Percentiles rank a stretch among this genome's conserved stretches.
These are phyloP conservation scores for Polygonum aviculare DNA, from an alignment of 148 eudicot species.

Conservation along the genomic window DNA sequence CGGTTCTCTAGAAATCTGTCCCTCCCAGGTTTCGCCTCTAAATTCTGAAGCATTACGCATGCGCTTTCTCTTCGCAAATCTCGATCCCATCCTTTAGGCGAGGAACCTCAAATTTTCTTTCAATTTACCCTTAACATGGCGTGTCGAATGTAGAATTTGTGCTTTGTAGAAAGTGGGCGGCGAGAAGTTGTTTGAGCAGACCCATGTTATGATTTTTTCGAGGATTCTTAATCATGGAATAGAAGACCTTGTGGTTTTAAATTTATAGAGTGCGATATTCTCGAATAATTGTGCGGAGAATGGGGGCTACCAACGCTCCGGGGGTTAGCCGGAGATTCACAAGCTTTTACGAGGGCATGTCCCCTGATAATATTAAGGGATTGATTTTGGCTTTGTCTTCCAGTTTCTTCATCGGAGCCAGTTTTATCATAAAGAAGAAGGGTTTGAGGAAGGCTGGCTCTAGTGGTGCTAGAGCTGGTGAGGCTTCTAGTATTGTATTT, in stretches of 20 bases:
- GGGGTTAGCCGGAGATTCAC: not conserved
- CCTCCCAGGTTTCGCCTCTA: not conserved
- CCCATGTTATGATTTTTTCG: not conserved
- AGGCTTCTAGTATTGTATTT: not conserved
- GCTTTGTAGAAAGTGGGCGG: not conserved
- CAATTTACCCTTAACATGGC: not conserved
- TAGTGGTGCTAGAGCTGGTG: constrained; percentile 74
- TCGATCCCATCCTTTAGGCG: not conserved
- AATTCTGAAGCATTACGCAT: not conserved
- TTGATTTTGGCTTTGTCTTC: constrained; percentile 53
- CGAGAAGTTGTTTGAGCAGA: not conserved
- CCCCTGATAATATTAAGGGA: constrained; percentile 48
- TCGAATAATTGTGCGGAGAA: not conserved
- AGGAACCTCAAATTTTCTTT: not conserved
- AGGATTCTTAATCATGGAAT: not conserved
- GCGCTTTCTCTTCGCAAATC: not conserved
- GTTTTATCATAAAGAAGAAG: constrained; percentile 72
- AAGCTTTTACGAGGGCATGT: constrained; percentile 7
- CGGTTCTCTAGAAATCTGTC: not conserved
- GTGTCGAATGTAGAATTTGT: not conserved
- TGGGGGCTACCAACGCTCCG: not conserved
- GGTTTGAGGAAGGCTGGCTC: constrained; percentile 59
- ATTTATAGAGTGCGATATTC: not conserved
- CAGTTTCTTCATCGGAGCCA: constrained; percentile 61
- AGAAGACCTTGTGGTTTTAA: not conserved